Base-by-base conservation (phyloP, 2,329 filamentous ascomycete species). In the Blumeria graminis region DNA sequence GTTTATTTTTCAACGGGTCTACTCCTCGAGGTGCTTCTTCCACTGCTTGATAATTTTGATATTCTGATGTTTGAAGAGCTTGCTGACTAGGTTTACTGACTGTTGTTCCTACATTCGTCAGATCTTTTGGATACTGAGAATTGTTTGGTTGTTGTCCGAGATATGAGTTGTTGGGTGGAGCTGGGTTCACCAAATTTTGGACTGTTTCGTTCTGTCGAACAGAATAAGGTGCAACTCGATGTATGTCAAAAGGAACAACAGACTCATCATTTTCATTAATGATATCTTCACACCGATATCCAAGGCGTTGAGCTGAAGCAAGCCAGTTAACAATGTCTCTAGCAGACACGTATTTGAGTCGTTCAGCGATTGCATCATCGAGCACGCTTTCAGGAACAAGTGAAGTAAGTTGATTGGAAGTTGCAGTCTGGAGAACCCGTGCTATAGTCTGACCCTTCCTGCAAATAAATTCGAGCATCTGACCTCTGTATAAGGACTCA, bases 271-370 rank as follows among this genome's bases (percentile, higher is more conserved):
- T 28, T 6, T 63, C 60, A 39, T 64, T 60, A 13, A 65, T 39
- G 8, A 63, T 60, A 55, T 66, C 64, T 8, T 65, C 61, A 8
- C 55, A n/a, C 18, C 56, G 59, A 35, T 61, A 66, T 1, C 65
- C 65, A n/a, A 66, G 57, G 51, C 65, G 55, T 16, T 61, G 57
- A 7, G 56, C 62, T 39, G 59, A 52, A 38, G 62, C 62, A 11
- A 66, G 56, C 63, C 61, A 64, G 35, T 53, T 57, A 32, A 65
- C 60, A 1, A 66, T 56, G 8, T 59, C 54, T 50, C 58, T 61
- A 0, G 60, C 63, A 11, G 61, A 57, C 33, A 61, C 60, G n/a
- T 43, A 57, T 50, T 62, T 61, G 1, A 65, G 32, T 5, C 61
- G 58, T 22, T 61, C 48, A 3, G 41, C 55, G 9, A 62, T 16